Evolutionary conservation across 768 basidiomycete species (phyloP), one percentile per base, ranked within the genome.

Genomic region (Collybia mongolica): DNA sequence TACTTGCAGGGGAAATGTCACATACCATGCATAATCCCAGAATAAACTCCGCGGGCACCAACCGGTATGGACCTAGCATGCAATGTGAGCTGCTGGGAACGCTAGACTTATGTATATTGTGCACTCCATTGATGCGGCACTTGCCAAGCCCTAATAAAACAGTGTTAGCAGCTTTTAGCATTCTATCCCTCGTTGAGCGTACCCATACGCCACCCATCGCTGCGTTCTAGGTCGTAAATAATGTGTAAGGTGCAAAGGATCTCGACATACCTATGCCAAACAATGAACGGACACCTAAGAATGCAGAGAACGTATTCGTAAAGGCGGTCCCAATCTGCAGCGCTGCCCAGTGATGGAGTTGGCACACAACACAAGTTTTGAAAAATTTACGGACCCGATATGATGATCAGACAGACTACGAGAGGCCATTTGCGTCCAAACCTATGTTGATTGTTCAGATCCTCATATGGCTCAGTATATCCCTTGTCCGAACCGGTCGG

Each of bases 251-350:
- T 32, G 14, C 32, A 39, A 48, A 20, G 2, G 6, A 26, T 44
- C 8, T 28, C 5, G 8, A 28, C 44, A 36, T 19, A 54, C 53
- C 53, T 22, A 83, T 71, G 38, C 83, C 84, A 61, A 84, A 86
- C 29, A 88, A 66, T 2, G 77, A 72, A 8, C 84, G 73, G 5
- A 84, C 78, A 19, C 69, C 84, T 36, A 88, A 75, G 66, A 89
- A 89, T 46, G 76, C 66, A 0, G 46, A 7, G 61, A 73, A 89
- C 0, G 76, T 82, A 17, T 76, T 68, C 44, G 75, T 74, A 66
- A 86, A 89, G 40, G 80, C 76, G 1, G 80, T 75, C 0, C 78
- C 79, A 18, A 88, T 73, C 52, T 83, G 79, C 53, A 88, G 72
- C 2, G 67, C 62, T 32, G 69, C 14, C 32, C 70, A 53, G 79